Evolutionary conservation across 768 basidiomycete genomes (phyloP), one percentile per base, ranked within the genome.

Genomic region (Boletus subcaerulescens): DNA sequence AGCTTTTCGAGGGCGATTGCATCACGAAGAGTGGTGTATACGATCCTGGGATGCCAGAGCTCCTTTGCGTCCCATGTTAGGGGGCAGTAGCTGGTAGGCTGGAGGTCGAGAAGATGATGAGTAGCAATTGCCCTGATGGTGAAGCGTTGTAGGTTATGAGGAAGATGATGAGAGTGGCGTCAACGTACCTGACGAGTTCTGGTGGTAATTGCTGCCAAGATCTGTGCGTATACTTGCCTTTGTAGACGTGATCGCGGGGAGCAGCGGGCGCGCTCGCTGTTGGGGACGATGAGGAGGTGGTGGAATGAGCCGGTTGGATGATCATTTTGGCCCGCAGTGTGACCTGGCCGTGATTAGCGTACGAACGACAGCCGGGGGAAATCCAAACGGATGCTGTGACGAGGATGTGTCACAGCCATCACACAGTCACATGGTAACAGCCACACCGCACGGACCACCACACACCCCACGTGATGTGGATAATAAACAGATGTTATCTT

Each of bases 21-120:
- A 73, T 88, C 84, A 66, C 86, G 85, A 60, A 89, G 68, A 44
- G 77, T 74, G 12, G 77, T 76, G 66, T 81, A 89, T 1, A 84
- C 79, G 71, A 86, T 80, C 55, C 85, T 74, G 11, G 77, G 76
- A 42, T 80, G 79, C 87, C 86, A 89, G 14, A 74, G 66, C 45
- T 83, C 79, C 52, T 76, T 78, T 69, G 64, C 70, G 62, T 74
- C 74, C 78, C 78, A 80, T 32, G 73, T 70, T 1, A 60, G 71
- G 3, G 86, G 86, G 59, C 72, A 76, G 60, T 82, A 80, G 31
- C 63, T 73, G 7, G 65, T 69, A 0, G 66, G 63, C 24, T 80
- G 59, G 66, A 71, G 65, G 77, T 80, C 75, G 69, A 76, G 69
- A 36, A 89, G 77, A 65, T 80, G 81, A 62, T 80, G 74, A 1